Evolutionary conservation across 108 stramenopile genomes (phyloP).

Genomic region (Aurantiochytrium sp.): DNA sequence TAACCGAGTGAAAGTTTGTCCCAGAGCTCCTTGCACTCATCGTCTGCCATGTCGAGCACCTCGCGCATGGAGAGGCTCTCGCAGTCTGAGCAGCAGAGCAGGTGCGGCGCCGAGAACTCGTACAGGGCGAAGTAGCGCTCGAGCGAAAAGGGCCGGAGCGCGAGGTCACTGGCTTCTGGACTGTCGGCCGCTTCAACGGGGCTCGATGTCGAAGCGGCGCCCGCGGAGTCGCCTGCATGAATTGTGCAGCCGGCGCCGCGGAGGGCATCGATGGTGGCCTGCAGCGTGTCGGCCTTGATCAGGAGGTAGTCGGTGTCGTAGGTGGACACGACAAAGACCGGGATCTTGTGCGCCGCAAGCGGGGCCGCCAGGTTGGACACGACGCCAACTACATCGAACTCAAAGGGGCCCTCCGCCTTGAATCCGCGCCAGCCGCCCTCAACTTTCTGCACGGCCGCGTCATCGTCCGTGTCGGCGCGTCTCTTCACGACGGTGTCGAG

Average conservation of each 20-base stretch:
- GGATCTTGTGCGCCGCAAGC: background rate
- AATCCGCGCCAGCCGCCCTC: background rate
- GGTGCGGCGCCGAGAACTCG: conserved; percentile 22
- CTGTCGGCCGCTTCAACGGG: background rate
- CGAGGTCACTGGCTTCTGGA: background rate
- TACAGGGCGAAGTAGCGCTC: conserved; percentile 32
- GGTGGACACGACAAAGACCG: background rate
- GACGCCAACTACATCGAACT: background rate
- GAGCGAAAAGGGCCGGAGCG: background rate
- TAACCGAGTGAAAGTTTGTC: background rate
- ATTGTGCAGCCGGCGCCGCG: background rate
- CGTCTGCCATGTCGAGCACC: background rate
- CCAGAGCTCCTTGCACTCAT: background rate
- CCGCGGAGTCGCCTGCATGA: background rate
- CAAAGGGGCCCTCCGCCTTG: background rate
- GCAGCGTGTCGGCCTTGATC: background rate
- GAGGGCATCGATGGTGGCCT: background rate
- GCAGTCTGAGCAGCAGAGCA: background rate
- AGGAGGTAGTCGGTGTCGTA: conserved; percentile 8
- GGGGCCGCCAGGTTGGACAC: background rate
- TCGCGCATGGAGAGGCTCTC: background rate
- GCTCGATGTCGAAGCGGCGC: background rate
- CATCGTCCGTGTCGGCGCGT: background rate
- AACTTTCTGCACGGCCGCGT: background rate
- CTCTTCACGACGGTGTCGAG: background rate